Evolutionary conservation across 2,329 filamentous ascomycete species (phyloP), one percentile per base, ranked within the genome.

Genomic region (Tolypocladium paradoxum): DNA sequence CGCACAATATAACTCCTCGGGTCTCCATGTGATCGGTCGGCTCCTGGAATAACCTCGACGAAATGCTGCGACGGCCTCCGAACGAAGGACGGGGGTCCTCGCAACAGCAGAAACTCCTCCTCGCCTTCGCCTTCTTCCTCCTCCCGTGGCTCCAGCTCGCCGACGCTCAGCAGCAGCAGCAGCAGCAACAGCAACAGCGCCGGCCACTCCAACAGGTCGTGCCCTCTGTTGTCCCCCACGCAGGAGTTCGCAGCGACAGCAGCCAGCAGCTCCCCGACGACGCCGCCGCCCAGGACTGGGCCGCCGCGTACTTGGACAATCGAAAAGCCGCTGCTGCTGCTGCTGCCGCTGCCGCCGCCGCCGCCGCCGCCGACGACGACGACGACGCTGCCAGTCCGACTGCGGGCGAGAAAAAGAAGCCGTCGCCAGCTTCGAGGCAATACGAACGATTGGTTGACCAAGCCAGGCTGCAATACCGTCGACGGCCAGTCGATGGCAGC

Each of bases 131-230:
- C 61, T 67, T 83, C 57, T 70, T 84, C 54, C 68, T 84, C 53
- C 66, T 85, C 55, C 79, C 81, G 51, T 79, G 74, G 70, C 62
- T 75, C 48, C 69, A 70, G 52, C 70, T 82, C 60, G 77, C 78
- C 72, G 76, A 82, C 62, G 80, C 79, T 77, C 81, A 81, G 76
- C 81, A 82, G 77, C 81, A 83, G 76, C 77, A 77, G 56, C 71
- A 67, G 60, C 67, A 50, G 36, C 49, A 45, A 33, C 33, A 9
- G 27, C 43, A 37, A 12, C 43, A 27, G 12, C 22, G 27, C 18
- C 43, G 31, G 24, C 43, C 24, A 9, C 43, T 46, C 16, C 16
- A 20, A 27, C 47, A 40, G 27, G 49, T 31, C 27, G 49, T 43
- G 9, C 49, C 34, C 22, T 50, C 36, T 11, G 24, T 27, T 8